phyloP scores from a whole-genome alignment of 495 filamentous ascomycete species.

The Hyaloscypha bicolor region DNA sequence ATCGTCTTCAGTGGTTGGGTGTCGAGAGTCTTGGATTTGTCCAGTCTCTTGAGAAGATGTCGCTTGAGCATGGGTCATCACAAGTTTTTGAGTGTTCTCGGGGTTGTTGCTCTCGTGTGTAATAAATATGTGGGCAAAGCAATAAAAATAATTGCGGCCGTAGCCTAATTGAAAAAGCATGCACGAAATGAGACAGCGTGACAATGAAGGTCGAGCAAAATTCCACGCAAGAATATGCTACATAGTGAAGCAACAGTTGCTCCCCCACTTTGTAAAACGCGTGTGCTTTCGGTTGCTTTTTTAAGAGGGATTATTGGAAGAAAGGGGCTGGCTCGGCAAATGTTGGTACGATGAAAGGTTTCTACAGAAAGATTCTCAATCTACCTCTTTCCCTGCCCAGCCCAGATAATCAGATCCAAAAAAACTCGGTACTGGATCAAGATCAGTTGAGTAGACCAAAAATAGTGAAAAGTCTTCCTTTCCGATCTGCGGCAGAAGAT shows the following conservation, averaged over 20 bases:
- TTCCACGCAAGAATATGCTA: not conserved
- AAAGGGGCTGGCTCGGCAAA: not conserved
- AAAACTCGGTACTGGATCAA: too few species aligned
- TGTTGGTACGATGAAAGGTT: not conserved
- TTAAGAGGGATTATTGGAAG: not conserved
- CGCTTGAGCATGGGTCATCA: not conserved
- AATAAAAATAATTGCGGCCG: slow-evolving; percentile 10
- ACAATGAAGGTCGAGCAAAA: too few species aligned
- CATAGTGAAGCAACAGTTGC: not conserved
- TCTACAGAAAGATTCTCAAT: too few species aligned
- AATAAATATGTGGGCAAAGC: not conserved
- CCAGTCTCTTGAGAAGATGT: not conserved
- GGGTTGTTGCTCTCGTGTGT: not conserved
- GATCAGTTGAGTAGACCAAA: not conserved
- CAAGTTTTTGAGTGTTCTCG: not conserved
- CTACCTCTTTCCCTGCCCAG: too few species aligned
- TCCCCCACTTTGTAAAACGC: too few species aligned
- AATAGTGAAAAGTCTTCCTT: not conserved
- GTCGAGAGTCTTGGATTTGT: not conserved
- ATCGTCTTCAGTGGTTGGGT: not conserved
- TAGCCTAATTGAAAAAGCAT: not conserved
- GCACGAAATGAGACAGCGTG: not conserved
- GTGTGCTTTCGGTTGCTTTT: not conserved
- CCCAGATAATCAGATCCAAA: too few species aligned
- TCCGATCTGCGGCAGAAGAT: too few species aligned